Conservation (phyloP, 1,139 yeast species). For the Martiniozyma asiatica region DNA sequence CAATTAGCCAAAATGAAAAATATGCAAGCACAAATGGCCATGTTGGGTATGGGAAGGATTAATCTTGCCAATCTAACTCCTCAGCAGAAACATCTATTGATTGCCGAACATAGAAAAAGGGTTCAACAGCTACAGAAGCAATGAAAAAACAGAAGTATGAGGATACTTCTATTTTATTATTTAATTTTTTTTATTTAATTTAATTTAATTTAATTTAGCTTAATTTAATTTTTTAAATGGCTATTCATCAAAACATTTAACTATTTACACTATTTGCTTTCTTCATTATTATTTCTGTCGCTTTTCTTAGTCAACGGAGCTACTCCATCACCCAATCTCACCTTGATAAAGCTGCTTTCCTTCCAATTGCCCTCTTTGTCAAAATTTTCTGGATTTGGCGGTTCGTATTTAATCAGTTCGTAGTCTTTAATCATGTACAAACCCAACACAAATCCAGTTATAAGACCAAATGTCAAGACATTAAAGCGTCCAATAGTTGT, state of each 20-base stretch:
- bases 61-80: slow-evolving; percentile 9
- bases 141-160: no score
- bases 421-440: slow-evolving; percentile 21
- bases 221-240: no score
- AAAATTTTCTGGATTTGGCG: slow-evolving; percentile 23
- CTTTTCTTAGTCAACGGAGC: slow-evolving; percentile 21
- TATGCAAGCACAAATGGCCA: slow-evolving; percentile 13
- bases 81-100: slow-evolving; percentile 13
- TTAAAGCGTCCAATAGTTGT: slow-evolving; percentile 19
- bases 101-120: slow-evolving; percentile 11
- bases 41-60: slow-evolving; percentile 1
- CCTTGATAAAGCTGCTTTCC: slow-evolving; percentile 18
- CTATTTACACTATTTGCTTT: no score
- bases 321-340: slow-evolving; percentile 17
- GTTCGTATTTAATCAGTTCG: slow-evolving; percentile 21
- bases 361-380: slow-evolving; percentile 24
- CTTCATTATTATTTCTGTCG: slow-evolving; percentile 2
- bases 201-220: no score
- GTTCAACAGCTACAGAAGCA: no score
- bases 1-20: slow-evolving; percentile 4
- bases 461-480: slow-evolving; percentile 16
- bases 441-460: slow-evolving; percentile 18
- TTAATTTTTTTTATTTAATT: no score
- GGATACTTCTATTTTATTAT: no score
- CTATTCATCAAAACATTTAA: no score